Conservation (phyloP, 2,329 filamentous ascomycete species). For the Aspergillus vadensis region DNA sequence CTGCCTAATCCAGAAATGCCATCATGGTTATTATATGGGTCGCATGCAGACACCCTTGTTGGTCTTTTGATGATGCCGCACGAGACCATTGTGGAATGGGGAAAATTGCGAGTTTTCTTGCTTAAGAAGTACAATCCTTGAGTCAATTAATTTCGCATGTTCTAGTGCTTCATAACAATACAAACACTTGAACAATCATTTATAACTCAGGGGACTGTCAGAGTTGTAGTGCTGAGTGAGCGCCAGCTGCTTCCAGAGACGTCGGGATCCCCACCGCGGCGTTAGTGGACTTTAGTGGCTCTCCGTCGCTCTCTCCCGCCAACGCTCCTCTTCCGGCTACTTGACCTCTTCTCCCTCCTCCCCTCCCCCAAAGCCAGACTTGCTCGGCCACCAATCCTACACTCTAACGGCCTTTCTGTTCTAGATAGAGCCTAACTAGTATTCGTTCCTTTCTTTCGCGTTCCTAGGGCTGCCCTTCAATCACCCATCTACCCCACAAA, state of each 20-base stretch:
- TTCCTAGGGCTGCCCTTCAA: neutral
- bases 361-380: neutral
- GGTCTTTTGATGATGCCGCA: neutral
- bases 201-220: too few relatives aligned
- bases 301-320: constrained; percentile 7
- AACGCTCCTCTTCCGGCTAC: constrained; percentile 8
- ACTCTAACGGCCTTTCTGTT: neutral
- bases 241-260: neutral
- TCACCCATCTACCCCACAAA: neutral
- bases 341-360: constrained; percentile 10
- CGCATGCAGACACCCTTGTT: neutral
- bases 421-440: neutral
- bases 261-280: constrained; percentile 6
- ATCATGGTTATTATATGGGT: neutral
- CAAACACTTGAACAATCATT: neutral
- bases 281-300: constrained; percentile 8
- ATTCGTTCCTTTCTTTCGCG: neutral
- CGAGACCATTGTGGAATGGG: neutral
- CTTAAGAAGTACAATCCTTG: neutral
- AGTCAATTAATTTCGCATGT: neutral
- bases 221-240: neutral
- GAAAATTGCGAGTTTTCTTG: neutral
- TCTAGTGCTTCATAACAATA: neutral
- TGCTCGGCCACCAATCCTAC: neutral
- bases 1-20: neutral